Evolutionary conservation across 495 filamentous ascomycete species (phyloP).

Genomic region (Lineolata rhizophorae): DNA sequence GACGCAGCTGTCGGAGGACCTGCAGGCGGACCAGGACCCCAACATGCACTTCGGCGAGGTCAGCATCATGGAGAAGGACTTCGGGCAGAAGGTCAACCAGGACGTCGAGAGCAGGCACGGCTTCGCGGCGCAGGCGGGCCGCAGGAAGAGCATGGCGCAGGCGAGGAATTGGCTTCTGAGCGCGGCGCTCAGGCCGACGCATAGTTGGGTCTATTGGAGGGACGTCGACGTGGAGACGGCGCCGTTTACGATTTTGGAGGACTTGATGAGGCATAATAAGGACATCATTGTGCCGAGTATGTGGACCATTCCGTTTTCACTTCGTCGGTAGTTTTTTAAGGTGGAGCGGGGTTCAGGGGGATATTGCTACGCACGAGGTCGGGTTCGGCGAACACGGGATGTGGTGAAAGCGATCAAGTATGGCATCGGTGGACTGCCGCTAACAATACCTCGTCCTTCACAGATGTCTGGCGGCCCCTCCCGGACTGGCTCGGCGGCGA

Average conservation of each 20-base stretch:
- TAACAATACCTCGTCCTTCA: neutral
- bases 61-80: conserved; percentile 95
- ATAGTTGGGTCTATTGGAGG: conserved; percentile 99
- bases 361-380: no score
- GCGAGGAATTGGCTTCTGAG: conserved; percentile 94
- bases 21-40: conserved; percentile 62
- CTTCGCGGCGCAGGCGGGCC: conserved; percentile 84
- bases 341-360: no score
- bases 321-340: neutral
- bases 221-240: conserved; percentile 98
- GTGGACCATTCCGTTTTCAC: conserved; percentile 16
- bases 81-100: conserved; percentile 93
- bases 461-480: conserved; percentile 95
- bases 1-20: conserved; percentile 43
- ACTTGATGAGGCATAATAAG: conserved; percentile 97
- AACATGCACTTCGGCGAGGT: conserved; percentile 85
- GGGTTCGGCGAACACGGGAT: no score
- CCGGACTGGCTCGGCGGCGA: conserved; percentile 98
- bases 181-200: conserved; percentile 78
- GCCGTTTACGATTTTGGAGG: conserved; percentile 86
- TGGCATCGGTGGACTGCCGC: neutral
- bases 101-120: conserved; percentile 96
- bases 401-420: no score
- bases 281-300: conserved; percentile 96
- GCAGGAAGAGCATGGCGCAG: conserved; percentile 94